Conservation (phyloP, 768 basidiomycete genomes). For the Termitomyces eurrhizus region DNA sequence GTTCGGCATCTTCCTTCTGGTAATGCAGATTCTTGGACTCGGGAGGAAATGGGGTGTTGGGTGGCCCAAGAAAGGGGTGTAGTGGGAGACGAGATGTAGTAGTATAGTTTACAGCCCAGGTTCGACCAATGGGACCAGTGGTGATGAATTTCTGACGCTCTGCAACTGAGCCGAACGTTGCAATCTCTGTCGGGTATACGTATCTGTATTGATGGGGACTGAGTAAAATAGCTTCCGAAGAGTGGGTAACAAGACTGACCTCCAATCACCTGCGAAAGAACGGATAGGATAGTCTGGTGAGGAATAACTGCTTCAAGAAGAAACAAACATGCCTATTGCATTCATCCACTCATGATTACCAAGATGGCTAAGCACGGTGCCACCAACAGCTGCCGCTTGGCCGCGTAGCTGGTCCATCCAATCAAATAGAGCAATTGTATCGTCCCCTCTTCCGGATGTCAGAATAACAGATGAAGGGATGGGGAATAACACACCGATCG, state of each 20-base stretch:
- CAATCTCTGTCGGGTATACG: constrained; percentile 76
- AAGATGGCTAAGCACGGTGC: constrained; percentile 69
- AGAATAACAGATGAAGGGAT: background rate
- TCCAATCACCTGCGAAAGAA: constrained; percentile 71
- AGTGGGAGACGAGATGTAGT: constrained; percentile 78
- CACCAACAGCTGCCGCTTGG: constrained; percentile 68
- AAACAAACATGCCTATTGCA: constrained; percentile 52
- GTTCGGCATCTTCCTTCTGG: constrained; percentile 1
- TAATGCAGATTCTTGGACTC: constrained; percentile 15
- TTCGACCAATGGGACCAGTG: constrained; percentile 70
- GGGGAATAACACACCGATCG: constrained; percentile 56
- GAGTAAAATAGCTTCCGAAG: background rate
- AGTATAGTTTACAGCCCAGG: constrained; percentile 86
- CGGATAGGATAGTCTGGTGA: constrained; percentile 7
- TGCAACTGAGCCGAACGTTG: constrained; percentile 72
- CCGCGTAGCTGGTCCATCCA: constrained; percentile 82
- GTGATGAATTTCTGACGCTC: constrained; percentile 72
- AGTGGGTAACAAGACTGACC: constrained; percentile 35
- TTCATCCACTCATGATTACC: constrained; percentile 99
- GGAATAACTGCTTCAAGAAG: background rate
- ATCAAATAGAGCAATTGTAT: constrained; percentile 80
- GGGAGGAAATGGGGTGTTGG: constrained; percentile 59
- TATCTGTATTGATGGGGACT: constrained; percentile 47
- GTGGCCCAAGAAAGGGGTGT: constrained; percentile 63
- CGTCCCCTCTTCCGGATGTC: constrained; percentile 62